Percentiles rank a stretch among this genome's conserved stretches.
Evolutionary conservation across 768 basidiomycete genomes (phyloP).

Genomic region (Tulasnella sp.): DNA sequence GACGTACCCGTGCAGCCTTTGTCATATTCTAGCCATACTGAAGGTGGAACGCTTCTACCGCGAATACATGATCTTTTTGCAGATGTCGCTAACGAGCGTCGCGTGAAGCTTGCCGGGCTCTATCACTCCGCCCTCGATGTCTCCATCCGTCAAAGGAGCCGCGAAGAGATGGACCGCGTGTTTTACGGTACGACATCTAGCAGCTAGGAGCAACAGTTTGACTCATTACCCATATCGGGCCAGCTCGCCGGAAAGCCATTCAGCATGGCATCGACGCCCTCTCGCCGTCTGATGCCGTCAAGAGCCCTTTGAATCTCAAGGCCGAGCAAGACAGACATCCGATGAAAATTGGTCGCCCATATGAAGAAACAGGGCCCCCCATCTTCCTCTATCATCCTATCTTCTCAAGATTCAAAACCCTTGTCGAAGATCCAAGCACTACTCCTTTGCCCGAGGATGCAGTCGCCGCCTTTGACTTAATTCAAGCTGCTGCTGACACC

Average conservation of each 20-base stretch:
- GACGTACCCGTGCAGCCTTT: too few relatives aligned
- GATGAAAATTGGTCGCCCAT: conserved; percentile 1
- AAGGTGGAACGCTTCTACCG: too few relatives aligned
- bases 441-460: background rate
- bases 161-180: too few relatives aligned
- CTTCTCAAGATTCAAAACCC: conserved; percentile 1
- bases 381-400: conserved; percentile 11
- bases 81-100: too few relatives aligned
- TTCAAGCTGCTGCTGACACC: background rate
- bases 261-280: background rate
- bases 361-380: background rate
- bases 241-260: background rate
- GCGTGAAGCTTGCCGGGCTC: too few relatives aligned
- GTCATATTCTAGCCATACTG: too few relatives aligned
- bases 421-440: background rate
- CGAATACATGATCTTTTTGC: too few relatives aligned
- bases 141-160: too few relatives aligned
- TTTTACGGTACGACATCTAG: too few relatives aligned
- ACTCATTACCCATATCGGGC: background rate
- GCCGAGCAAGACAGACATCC: background rate
- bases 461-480: background rate
- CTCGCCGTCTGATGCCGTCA: background rate
- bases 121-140: too few relatives aligned
- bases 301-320: background rate
- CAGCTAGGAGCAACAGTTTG: background rate